Base-by-base conservation (phyloP, 1,139 yeast species). In the Waltiozyma sp. region DNA sequence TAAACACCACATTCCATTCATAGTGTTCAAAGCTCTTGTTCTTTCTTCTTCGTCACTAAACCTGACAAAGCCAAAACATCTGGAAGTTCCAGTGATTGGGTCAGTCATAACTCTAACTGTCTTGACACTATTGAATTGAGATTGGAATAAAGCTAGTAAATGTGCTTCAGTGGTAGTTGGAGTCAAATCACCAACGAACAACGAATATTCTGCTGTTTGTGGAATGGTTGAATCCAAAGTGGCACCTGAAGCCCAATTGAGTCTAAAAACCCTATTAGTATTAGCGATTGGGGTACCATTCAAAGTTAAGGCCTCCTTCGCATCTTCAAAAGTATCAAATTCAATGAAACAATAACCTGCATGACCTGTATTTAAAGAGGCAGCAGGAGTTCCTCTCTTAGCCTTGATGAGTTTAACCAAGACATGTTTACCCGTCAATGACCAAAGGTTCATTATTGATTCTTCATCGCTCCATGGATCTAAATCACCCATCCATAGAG, bases 401-500 rank as follows among this genome's bases (percentile, higher is more conserved):
- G 78, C 78, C 46, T 67, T 73, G 53, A 77, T 77, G 48, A 78
- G 60, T 51, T 76, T 77, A 37, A 76, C 77, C 41, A 65, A 50
- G 48, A 64, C 58, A 47, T 61, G 38, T 58, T 67, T 65, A 3
- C 69, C 69, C 16, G 66, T 43, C 9, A 56, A 44, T 10, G 55
- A 50, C 89, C 89, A 81, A 39, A 82, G 69, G 47, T 70, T 71
- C 38, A 68, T 69, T 38, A 82, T 73, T 1, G 73, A 72, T 21
- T 62, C 59, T 56, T 82, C 89, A 52, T 79, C 84, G 63, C 84
- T 72, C 72, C 78, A 73, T 16, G 84, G 85, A 55, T 81, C 89
- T 50, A 82, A 64, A 55, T 81, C 91, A 19, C 91, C 91, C 91
- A 82, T 82, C 86, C 86, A 79, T 41, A 77, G 57, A 2, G 83